Evolutionary conservation across 2,329 filamentous ascomycete genomes (phyloP), one percentile per base, ranked within the genome.

Genomic region (Zymoseptoria brevis): DNA sequence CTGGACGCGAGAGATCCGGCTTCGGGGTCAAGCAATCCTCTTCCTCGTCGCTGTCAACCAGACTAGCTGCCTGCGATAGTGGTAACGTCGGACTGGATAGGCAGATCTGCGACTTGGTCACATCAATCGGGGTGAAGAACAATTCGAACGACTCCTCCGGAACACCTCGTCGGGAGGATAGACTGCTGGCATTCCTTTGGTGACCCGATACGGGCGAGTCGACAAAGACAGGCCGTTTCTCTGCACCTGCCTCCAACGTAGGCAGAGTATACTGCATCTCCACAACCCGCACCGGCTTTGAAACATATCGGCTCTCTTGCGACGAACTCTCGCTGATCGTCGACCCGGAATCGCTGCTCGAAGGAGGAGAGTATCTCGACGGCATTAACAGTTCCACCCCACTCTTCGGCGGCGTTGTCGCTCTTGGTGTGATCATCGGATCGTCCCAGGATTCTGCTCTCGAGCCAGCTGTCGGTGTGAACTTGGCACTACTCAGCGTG

Each of bases 81-180:
- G 35, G 35, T n/a, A 45, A n/a, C 13, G 35, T 45, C 35, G 68
- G 67, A 53, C 67, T 69, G 2, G 64, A 64, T 9, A 70, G 50
- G 35, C 59, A 66, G 22, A 65, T 64, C 52, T 60, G 58, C 19
- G 59, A 63, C 11, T 50, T 59, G 9, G 62, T 65, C 6, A 64
- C 62, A 48, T 68, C 62, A 45, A 62, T 65, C 1, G 68, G 67
- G 3, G 64, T 65, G 53, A 70, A 70, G 57, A 68, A 70, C 9
- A 70, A 65, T 8, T 68, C 66, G 21, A 56, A 55, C 21, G 54
- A 53, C 16, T 59, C 50, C 5, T 54, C 57, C 6, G 58, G 26
- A 9, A 56, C 54, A 11, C 53, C 57, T 19, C 60, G 58, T 4
- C 62, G 58, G n/a, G 53, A 49, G 11, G 57, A 63, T 8, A 57